A percentile compares a stretch with the other conserved stretches of the same genome.
Conservation (phyloP, 257 asterid genomes). For the Petunia secreta region DNA sequence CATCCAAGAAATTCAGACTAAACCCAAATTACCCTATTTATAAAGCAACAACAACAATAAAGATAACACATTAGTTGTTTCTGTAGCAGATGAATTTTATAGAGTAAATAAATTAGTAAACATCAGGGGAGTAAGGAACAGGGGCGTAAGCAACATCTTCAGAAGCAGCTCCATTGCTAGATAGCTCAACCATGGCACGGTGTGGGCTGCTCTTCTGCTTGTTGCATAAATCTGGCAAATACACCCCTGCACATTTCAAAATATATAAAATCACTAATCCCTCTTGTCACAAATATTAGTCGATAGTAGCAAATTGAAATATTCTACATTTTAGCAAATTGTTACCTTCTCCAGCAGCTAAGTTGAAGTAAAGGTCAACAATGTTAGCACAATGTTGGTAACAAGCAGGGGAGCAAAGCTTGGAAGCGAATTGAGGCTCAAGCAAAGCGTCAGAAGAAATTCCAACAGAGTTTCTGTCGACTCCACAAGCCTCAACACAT, state of each 20-base stretch:
- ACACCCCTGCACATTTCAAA: conserved; percentile 51
- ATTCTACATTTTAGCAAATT: no score
- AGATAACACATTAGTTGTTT: no score
- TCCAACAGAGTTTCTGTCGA: conserved; percentile 60
- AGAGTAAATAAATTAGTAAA: conserved; percentile 14
- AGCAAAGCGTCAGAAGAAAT: conserved; percentile 79
- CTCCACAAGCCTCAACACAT: conserved; percentile 69
- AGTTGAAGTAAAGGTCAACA: conserved; percentile 69
- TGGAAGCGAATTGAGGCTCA: conserved; percentile 48
- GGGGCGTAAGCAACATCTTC: conserved; percentile 11
- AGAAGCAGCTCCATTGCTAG: conserved; percentile 58
- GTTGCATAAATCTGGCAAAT: conserved; percentile 64
- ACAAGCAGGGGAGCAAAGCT: conserved; percentile 73
- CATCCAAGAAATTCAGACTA: no score
- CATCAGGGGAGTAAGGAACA: conserved; percentile 2
- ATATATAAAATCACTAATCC: no score
- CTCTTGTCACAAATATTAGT: no score
- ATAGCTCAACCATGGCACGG: conserved; percentile 64
- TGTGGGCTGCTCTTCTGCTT: conserved; percentile 57
- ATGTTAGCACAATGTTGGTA: conserved; percentile 66
- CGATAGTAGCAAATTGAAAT: no score
- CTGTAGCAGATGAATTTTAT: not conserved
- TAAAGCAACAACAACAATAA: no score
- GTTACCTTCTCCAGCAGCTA: conserved; percentile 84
- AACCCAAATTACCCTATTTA: no score